Evolutionary conservation across 306 rosid genomes (phyloP).

Genomic region (Lathyrus aphaca): DNA sequence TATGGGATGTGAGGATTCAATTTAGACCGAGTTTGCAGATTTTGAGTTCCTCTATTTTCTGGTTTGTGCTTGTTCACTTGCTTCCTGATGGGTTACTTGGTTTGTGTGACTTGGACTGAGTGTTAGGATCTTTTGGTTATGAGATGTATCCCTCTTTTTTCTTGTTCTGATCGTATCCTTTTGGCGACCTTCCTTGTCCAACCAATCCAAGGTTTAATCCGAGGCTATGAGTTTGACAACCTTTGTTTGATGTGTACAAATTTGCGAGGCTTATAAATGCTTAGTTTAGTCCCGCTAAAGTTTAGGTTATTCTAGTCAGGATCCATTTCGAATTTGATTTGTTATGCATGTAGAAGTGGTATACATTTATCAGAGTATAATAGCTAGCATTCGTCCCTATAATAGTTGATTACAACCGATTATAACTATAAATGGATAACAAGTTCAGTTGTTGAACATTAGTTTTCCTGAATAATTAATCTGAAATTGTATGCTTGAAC

Average conservation of each 20-base stretch:
- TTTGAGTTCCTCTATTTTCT: conserved; percentile 26
- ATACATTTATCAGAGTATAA: background rate
- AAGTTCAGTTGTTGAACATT: conserved; percentile 4
- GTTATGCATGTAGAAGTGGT: conserved; percentile 13
- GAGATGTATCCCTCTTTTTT: conserved; percentile 10
- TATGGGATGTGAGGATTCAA: background rate
- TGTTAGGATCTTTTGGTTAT: conserved; percentile 17
- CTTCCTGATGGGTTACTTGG: conserved; percentile 14
- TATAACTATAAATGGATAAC: background rate
- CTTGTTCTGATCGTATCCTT: background rate
- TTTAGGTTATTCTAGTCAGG: conserved; percentile 5
- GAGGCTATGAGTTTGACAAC: conserved; percentile 7
- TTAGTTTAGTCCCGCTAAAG: background rate
- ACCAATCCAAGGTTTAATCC: background rate
- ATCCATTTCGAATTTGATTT: background rate
- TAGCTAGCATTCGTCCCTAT: background rate
- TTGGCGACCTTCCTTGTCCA: conserved; percentile 3
- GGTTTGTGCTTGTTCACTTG: conserved; percentile 7
- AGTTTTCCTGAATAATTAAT: conserved; percentile 2
- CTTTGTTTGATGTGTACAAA: background rate
- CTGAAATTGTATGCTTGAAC: conserved; percentile 15
- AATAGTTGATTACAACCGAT: background rate
- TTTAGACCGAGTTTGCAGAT: background rate
- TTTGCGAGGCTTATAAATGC: background rate
- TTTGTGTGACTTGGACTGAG: conserved; percentile 5